A percentile compares a stretch with the other conserved stretches of the same genome.
These are phyloP conservation scores for Saitozyma podzolica DNA, from an alignment of 768 basidiomycete genomes.

Conservation along the genomic window DNA sequence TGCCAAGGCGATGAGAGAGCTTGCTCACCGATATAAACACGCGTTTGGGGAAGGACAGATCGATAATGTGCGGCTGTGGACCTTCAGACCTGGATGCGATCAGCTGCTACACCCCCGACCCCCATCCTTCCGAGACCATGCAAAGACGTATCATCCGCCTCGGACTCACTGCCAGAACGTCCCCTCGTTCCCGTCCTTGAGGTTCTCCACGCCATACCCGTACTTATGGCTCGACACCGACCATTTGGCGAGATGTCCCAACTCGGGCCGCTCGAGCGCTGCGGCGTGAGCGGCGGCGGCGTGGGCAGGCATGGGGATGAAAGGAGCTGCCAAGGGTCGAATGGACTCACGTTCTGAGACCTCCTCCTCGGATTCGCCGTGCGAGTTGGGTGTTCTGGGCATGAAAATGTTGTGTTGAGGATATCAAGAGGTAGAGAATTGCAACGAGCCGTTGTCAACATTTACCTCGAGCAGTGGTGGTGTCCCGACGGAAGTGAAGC, in stretches of 20 bases:
- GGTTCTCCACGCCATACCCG: slow-evolving; percentile 90
- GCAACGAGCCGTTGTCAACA: neutral
- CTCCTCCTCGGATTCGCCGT: neutral
- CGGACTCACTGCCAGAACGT: slow-evolving; percentile 95
- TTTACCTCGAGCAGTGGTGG: no score
- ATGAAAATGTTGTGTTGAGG: no score
- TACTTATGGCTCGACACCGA: slow-evolving; percentile 95
- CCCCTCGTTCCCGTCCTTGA: slow-evolving; percentile 80
- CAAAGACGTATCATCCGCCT: no score
- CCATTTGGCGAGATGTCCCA: slow-evolving; percentile 88
- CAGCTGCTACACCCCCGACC: neutral
- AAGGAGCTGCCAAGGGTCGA: neutral
- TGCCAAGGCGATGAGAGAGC: neutral
- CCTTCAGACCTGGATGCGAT: slow-evolving; percentile 64
- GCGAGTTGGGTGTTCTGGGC: neutral
- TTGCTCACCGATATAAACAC: slow-evolving; percentile 74
- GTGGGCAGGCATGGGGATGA: neutral
- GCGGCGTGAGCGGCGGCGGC: neutral
- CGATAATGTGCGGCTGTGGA: slow-evolving; percentile 94
- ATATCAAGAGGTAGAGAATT: neutral
- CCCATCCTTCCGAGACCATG: no score
- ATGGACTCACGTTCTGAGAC: neutral
- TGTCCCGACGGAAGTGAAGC: no score
- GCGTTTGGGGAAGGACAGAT: slow-evolving; percentile 86
- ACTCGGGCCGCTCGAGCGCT: slow-evolving; percentile 45